Evolutionary conservation across 1,284 basidiomycete genomes (phyloP), one percentile per base, ranked within the genome.

Genomic region (Austropuccinia psidii): DNA sequence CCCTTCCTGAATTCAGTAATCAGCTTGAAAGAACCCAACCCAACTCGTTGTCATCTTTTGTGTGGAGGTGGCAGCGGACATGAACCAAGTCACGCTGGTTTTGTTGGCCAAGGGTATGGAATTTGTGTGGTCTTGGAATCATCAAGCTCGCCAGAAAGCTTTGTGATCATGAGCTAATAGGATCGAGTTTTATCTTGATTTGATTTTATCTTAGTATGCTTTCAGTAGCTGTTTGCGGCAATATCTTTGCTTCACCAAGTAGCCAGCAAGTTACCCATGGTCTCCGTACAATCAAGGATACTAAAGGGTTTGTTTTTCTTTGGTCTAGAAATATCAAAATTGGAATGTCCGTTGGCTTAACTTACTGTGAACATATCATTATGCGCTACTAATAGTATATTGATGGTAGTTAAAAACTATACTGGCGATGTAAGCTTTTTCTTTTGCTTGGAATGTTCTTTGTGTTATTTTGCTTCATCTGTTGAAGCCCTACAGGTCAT

Each of bases 31-130:
- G 78, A 84, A 17, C 85, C 81, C 29, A 85, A 88, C 79, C 84
- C 82, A 65, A 85, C 85, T 41, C 87, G 88, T 78, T 93, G 95
- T 54, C 86, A 90, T 1, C 82, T 95, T 27, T 85, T 96, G 78
- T 93, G 89, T 76, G 93, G 93, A 29, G 93, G 93, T 29, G 93
- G 93, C 45, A 88, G 89, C 39, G 93, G 93, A 1, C 93, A 95
- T 80, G 93, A 95, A 79, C 93, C 93, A 29, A 86, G 91, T 21
- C 89, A 93, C 81, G 86, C 90, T 19, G 89, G 87, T 1, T 92
- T 89, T 77, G 89, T 90, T 35, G 89, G 89, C 24, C 33, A 43
- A 41, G 61, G 61, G 70, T 68, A 52, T n/a, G 37, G 33, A 21
- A 52, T 43, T 35, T n/a, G n/a, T n/a, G n/a, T n/a, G n/a, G n/a